Evolutionary conservation across 257 asterid genomes (phyloP), one percentile per base, ranked within the genome.

Genomic region (Voacanga thouarsii): DNA sequence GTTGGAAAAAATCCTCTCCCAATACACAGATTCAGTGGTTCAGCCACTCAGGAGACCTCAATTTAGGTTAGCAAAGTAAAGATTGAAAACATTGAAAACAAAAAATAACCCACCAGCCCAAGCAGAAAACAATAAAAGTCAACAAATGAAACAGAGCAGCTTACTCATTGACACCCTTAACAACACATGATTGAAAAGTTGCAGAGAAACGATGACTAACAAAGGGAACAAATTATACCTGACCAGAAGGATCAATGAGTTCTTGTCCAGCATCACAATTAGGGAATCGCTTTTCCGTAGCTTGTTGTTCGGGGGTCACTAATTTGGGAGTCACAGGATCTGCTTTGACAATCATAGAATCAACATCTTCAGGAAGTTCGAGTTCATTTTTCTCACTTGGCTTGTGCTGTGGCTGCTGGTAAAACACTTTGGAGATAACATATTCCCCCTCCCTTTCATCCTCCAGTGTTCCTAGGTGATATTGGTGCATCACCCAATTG

Each of bases 401-500:
- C 78, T 86, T 93, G 67, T 56, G 82, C 76, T 81, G 99, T 44
- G 85, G 94, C 85, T 95, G 98, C 90, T 96, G 99, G 85, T 88
- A 92, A 74, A 93, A 93, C 77, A 96, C 90, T 87, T 96, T 96
- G 6, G 99, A 96, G 68, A 96, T 81, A 37, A 96, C 93, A 78
- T 84, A 93, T 51, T 96, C 92, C 23, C 99, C 96, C 69, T 96
- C 99, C 64, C 43, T 88, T 82, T 96, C 99, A 59, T 96, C 99
- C 78, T 96, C 99, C 30, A 88, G 90, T 0, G 91, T 90, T 30
- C 99, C 99, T 21, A 96, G 78, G 84, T 96, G 99, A 84, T 96
- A 96, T 72, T 93, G 99, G 79, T 96, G 99, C 99, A 96, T 96
- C 71, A 96, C 99, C 99, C 98, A 93, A 84, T 87, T 90, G 26